phyloP scores from a whole-genome alignment of 495 filamentous ascomycete species.

The Neurospora sp. region DNA sequence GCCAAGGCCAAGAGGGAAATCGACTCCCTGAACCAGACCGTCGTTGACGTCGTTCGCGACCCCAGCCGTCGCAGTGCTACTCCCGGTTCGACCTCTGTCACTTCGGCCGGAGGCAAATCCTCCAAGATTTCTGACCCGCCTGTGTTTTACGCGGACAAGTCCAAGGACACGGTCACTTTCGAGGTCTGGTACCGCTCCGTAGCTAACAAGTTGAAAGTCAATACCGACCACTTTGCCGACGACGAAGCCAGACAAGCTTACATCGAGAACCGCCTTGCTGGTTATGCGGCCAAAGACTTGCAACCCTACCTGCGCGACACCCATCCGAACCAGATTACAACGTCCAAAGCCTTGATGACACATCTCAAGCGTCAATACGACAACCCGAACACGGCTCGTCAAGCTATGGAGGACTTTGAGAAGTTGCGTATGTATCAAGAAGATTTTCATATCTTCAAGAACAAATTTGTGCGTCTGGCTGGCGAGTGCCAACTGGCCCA shows the following conservation, averaged over 20 bases:
- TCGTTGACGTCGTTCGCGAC: no score
- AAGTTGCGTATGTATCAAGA: background rate
- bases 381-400: background rate
- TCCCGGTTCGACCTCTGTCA: no score
- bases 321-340: background rate
- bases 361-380: background rate
- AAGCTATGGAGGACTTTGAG: background rate
- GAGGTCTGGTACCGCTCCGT: background rate
- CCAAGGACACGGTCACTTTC: background rate
- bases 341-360: background rate
- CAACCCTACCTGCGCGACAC: background rate
- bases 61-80: no score
- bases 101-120: background rate
- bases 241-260: background rate
- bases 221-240: background rate
- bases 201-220: background rate
- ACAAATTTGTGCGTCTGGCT: background rate
- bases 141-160: background rate
- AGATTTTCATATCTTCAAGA: background rate
- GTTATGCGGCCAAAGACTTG: background rate
- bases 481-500: background rate
- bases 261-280: background rate
- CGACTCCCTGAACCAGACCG: no score
- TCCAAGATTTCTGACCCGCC: background rate
- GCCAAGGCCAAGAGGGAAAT: no score